Percentiles rank a stretch among this genome's conserved stretches.
phyloP scores from a whole-genome alignment of 768 basidiomycete species.

The Leucocoprinus sp. region DNA sequence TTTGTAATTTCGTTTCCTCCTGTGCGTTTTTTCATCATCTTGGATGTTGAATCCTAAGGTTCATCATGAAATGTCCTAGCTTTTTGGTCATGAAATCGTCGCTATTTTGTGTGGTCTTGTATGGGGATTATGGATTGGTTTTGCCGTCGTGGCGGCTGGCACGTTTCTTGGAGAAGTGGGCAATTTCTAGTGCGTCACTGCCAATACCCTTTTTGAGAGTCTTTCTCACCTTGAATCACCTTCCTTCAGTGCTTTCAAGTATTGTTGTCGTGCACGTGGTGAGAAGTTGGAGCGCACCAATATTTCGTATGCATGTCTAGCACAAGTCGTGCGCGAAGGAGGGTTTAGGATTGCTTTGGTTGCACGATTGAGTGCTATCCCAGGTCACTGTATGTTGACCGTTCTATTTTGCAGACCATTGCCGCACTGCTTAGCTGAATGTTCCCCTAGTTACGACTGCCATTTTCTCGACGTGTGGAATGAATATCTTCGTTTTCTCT shows the following conservation, averaged over 20 bases:
- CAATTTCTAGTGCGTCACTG: slow-evolving; percentile 68
- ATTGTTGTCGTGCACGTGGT: slow-evolving; percentile 65
- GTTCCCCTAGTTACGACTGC: slow-evolving; percentile 70
- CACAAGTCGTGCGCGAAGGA: slow-evolving; percentile 72
- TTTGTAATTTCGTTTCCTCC: slow-evolving; percentile 87
- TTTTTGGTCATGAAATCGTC: slow-evolving; percentile 91
- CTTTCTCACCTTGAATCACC: slow-evolving; percentile 4
- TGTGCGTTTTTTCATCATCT: slow-evolving; percentile 25
- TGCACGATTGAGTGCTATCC: slow-evolving; percentile 74
- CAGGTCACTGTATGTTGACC: slow-evolving; percentile 64
- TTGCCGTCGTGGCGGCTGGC: slow-evolving; percentile 77
- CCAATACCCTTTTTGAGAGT: not conserved
- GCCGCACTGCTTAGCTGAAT: not conserved
- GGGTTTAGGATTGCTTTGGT: slow-evolving; percentile 81
- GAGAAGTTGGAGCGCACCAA: slow-evolving; percentile 61
- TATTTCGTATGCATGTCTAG: slow-evolving; percentile 52
- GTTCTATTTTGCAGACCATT: not conserved
- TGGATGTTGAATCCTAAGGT: not conserved
- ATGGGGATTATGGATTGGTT: slow-evolving; percentile 84
- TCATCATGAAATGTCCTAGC: slow-evolving; percentile 25
- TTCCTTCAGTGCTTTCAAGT: slow-evolving; percentile 65
- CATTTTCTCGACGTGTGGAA: slow-evolving; percentile 84
- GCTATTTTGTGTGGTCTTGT: slow-evolving; percentile 84
- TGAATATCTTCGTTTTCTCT: slow-evolving; percentile 70
- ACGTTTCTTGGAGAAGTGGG: slow-evolving; percentile 83